Conservation (phyloP, 2,329 filamentous ascomycete species). For the Periconia sp. region DNA sequence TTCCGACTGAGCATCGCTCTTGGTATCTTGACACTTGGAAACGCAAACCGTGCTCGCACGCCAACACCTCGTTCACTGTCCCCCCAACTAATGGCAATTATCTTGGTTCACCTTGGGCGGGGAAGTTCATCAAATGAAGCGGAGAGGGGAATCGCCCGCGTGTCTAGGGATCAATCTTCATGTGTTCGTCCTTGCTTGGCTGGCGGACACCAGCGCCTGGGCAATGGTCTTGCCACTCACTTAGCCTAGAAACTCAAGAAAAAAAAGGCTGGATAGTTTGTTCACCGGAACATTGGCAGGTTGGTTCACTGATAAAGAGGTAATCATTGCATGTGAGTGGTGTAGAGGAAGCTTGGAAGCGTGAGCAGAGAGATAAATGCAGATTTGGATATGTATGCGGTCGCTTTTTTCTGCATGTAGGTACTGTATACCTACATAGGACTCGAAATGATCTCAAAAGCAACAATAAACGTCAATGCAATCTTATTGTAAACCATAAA, state of each 20-base stretch:
- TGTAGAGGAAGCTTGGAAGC: not conserved
- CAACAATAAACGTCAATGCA: too few species aligned
- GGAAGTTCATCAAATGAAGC: not conserved
- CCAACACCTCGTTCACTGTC: not conserved
- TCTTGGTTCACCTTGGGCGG: not conserved
- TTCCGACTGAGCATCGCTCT: not conserved
- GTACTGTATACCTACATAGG: too few species aligned
- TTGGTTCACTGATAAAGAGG: not conserved
- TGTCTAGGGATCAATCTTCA: not conserved
- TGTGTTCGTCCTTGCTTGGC: not conserved
- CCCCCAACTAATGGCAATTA: not conserved
- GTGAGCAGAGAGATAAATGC: not conserved
- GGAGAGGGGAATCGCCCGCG: not conserved
- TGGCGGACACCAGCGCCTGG: not conserved
- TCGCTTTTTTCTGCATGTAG: not conserved
- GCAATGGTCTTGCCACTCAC: not conserved
- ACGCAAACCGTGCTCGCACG: not conserved
- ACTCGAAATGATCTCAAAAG: too few species aligned
- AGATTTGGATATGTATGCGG: not conserved
- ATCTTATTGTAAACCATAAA: too few species aligned
- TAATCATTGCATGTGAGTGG: not conserved
- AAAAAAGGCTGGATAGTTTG: not conserved
- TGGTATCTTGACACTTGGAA: not conserved
- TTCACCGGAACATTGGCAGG: not conserved
- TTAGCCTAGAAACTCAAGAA: not conserved